Evolutionary conservation across 768 basidiomycete genomes (phyloP), one percentile per base, ranked within the genome.

Genomic region (Serendipita sp.): DNA sequence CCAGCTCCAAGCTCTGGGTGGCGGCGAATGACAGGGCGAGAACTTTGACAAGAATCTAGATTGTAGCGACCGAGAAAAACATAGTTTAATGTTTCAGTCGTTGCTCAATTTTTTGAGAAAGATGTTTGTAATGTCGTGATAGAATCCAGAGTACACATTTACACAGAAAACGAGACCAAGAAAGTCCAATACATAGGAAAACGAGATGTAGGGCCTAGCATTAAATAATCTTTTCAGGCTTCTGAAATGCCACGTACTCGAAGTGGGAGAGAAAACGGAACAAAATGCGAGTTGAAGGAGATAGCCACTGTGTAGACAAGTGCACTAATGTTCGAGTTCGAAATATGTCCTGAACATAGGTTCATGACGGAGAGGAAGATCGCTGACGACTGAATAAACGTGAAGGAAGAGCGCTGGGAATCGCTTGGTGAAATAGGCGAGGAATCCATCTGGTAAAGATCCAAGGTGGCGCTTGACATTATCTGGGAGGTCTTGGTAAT

Each of bases 401-500:
- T 97, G 93, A 56, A 97, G 75, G 79, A 99, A 91, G 7, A 98
- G 79, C 16, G 75, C 77, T 14, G 96, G 96, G 75, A 87, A 98
- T n/a, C 93, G 83, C 31, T 82, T 79, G 2, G 95, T 97, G 71
- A 98, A 99, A 73, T 98, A 99, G 1, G 79, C 75, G 61, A 99
- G 74, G 77, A 89, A 98, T 11, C 95, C 95, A 65, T 87, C 85
- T 0, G 96, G 96, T 79, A 98, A 86, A 13, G 87, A 78, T 3
- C 95, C 94, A 9, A 98, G 77, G 73, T 88, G 83, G 43, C 86
- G 82, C 70, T 90, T 93, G 61, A 91, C 90, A 67, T 86, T 83
- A 66, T 92, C 90, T 1, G 95, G 95, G 11, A 99, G 75, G 73
- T 99, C 96, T 74, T 97, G 95, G 70, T 95, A 96, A 70, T 97